Percentiles rank a stretch among this genome's conserved stretches.
These are phyloP conservation scores for Phytophthora tubulina DNA, from an alignment of 352 stramenopile genomes.

Conservation along the genomic window DNA sequence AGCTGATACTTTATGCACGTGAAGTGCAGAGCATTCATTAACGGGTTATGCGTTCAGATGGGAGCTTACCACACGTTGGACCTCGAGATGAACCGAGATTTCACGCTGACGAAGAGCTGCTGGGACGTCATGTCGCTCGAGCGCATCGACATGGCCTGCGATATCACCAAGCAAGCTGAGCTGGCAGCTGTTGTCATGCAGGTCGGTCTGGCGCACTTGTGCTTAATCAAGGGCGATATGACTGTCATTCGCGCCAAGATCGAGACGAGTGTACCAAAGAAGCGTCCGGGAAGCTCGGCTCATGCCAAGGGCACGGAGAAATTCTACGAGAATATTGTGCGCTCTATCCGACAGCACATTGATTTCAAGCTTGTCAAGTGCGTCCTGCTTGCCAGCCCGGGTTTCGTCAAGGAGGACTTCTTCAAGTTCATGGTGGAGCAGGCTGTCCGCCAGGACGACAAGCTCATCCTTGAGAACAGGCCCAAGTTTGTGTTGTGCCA, in stretches of 20 bases:
- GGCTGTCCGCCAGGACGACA: slow-evolving; percentile 94
- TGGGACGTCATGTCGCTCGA: slow-evolving; percentile 99
- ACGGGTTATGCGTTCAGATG: slow-evolving; percentile 61
- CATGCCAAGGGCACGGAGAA: slow-evolving; percentile 95
- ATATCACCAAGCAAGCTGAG: slow-evolving; percentile 96
- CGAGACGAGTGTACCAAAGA: slow-evolving; percentile 97
- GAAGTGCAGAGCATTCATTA: background rate
- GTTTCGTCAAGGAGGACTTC: slow-evolving; percentile 99
- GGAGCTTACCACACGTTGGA: slow-evolving; percentile 98
- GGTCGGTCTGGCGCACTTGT: slow-evolving; percentile 95
- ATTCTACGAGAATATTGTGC: slow-evolving; percentile 98
- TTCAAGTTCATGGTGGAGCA: slow-evolving; percentile 96
- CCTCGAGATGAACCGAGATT: slow-evolving; percentile 96
- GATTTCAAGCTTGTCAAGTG: slow-evolving; percentile 98
- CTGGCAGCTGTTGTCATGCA: slow-evolving; percentile 98
- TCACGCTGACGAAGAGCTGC: slow-evolving; percentile 96
- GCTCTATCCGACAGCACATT: slow-evolving; percentile 95
- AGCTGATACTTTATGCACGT: background rate
- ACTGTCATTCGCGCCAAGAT: slow-evolving; percentile 96
- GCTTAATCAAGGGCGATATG: slow-evolving; percentile 97
- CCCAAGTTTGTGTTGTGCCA: slow-evolving; percentile 97
- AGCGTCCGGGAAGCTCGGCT: slow-evolving; percentile 93
- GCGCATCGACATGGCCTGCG: slow-evolving; percentile 94
- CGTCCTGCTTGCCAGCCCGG: slow-evolving; percentile 95
- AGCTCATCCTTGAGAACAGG: slow-evolving; percentile 96